Evolutionary conservation across 2,329 filamentous ascomycete species (phyloP).

Genomic region (Diaporthe sp.): DNA sequence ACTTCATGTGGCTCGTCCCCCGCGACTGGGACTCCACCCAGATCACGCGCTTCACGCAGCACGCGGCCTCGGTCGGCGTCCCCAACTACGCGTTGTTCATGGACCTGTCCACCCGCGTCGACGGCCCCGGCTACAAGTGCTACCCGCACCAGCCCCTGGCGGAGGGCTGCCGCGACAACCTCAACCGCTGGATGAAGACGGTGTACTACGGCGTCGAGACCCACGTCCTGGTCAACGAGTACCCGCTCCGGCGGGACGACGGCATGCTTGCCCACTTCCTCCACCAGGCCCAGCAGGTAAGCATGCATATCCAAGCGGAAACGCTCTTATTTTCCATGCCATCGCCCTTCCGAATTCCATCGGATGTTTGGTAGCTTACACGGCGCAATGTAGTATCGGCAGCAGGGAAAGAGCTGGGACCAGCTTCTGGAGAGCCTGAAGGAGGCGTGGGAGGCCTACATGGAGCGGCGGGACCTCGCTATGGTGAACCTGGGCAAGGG

Average conservation of each 20-base stretch:
- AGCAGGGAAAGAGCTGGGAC: background rate
- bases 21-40: background rate
- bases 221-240: background rate
- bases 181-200: slow-evolving; percentile 9
- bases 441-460: background rate
- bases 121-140: background rate
- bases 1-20: background rate
- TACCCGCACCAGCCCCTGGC: background rate
- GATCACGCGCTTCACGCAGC: slow-evolving; percentile 16
- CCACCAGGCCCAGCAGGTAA: slow-evolving; percentile 1
- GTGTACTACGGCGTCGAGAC: slow-evolving; percentile 19
- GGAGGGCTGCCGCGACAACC: background rate
- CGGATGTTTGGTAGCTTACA: background rate
- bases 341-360: too few species aligned
- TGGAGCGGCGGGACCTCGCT: background rate
- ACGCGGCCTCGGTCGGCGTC: slow-evolving; percentile 8
- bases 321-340: rapidly evolving
- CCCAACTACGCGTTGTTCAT: background rate
- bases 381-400: background rate
- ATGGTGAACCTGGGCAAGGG: background rate
- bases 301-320: too few species aligned
- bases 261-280: slow-evolving; percentile 1
- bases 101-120: background rate
- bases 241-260: background rate
- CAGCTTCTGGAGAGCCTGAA: background rate